These are phyloP conservation scores for Carex arenaria DNA, from an alignment of 202 grass and related monocot species.

Conservation along the genomic window DNA sequence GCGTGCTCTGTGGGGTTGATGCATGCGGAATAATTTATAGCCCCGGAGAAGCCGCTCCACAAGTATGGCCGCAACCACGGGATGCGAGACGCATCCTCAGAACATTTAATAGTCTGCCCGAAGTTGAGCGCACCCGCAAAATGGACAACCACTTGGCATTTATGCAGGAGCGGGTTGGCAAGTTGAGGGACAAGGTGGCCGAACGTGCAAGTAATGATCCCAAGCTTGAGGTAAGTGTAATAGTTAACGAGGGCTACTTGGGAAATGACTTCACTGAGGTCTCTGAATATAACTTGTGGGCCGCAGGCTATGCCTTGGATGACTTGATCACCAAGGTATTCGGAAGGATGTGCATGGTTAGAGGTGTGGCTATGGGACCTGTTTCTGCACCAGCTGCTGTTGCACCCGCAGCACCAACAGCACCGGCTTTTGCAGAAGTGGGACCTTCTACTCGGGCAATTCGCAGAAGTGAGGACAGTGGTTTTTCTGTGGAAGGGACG, in stretches of 20 bases:
- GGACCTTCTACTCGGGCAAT: not conserved
- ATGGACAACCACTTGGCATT: slow-evolving; percentile 26
- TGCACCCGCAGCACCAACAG: not conserved
- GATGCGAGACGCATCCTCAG: not conserved
- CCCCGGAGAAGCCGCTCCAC: not conserved
- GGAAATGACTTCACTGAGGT: not conserved
- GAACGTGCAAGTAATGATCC: not conserved
- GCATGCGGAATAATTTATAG: slow-evolving; percentile 23
- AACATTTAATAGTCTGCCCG: slow-evolving; percentile 10
- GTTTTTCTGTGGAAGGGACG: not conserved
- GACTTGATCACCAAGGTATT: slow-evolving; percentile 3
- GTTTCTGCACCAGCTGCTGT: not conserved
- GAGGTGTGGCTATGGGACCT: not conserved
- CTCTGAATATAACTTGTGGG: not conserved
- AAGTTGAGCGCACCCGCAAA: slow-evolving; percentile 26
- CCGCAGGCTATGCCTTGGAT: not conserved
- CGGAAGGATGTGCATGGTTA: not conserved
- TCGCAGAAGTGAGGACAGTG: no score
- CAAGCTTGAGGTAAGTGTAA: not conserved
- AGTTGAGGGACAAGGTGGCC: not conserved
- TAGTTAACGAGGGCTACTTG: not conserved
- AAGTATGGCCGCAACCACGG: slow-evolving; percentile 16
- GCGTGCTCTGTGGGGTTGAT: slow-evolving; percentile 29
- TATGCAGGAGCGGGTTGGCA: slow-evolving; percentile 10
- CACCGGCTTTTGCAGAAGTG: not conserved